phyloP scores from a whole-genome alignment of 116 monocot genomes.

The Posidonia oceanica region DNA sequence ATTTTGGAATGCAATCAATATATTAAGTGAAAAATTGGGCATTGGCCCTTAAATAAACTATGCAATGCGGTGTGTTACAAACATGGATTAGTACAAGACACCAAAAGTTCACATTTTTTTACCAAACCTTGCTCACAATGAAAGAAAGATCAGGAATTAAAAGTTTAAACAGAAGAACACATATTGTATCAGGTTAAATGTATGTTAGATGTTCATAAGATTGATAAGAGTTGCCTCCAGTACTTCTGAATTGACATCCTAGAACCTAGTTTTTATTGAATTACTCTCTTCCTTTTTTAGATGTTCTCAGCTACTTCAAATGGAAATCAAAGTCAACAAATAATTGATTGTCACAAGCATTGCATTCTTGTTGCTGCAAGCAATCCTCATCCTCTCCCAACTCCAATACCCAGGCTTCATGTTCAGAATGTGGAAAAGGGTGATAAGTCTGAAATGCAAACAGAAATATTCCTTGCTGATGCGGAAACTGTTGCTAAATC shows the following conservation, averaged over 20 bases:
- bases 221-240: neutral
- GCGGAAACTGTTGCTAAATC: constrained; percentile 87
- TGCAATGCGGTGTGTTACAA: too few species aligned
- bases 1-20: too few species aligned
- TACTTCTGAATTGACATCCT: neutral
- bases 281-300: constrained; percentile 15
- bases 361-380: constrained; percentile 89
- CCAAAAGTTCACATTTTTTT: too few species aligned
- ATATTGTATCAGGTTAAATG: too few species aligned
- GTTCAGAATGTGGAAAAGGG: constrained; percentile 22
- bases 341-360: constrained; percentile 64
- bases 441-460: constrained; percentile 23
- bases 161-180: too few species aligned
- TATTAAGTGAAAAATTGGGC: too few species aligned
- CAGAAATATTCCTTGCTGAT: constrained; percentile 60
- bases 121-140: too few species aligned
- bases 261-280: neutral
- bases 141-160: too few species aligned
- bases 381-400: constrained; percentile 77
- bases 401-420: constrained; percentile 50
- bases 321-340: constrained; percentile 49
- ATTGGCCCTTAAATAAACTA: too few species aligned
- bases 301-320: constrained; percentile 38
- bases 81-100: too few species aligned
- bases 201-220: too few species aligned